Evolutionary conservation across 148 eudicot species (phyloP).

Genomic region (Diospyros lotus): DNA sequence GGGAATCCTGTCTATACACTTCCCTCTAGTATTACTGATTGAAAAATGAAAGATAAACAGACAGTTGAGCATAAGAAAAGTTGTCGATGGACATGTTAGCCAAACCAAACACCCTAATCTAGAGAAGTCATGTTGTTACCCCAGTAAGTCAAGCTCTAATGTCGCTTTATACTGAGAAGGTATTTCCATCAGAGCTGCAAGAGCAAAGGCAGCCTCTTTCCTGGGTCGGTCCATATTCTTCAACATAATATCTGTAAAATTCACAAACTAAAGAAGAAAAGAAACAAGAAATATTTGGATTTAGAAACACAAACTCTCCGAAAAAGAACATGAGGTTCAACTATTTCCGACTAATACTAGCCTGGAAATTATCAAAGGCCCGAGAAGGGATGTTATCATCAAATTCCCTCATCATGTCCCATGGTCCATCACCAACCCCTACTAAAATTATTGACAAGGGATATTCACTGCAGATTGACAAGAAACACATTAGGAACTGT

Average conservation of each 20-base stretch:
- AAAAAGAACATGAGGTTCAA: neutral
- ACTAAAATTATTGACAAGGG: slow-evolving; percentile 50
- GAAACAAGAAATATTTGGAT: neutral
- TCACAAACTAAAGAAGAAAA: slow-evolving; percentile 36
- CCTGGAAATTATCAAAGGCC: slow-evolving; percentile 63
- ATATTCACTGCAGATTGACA: slow-evolving; percentile 31
- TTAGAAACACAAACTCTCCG: neutral
- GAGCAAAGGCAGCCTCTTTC: slow-evolving; percentile 55
- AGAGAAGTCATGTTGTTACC: slow-evolving; percentile 17
- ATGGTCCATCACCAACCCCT: slow-evolving; percentile 62
- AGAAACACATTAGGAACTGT: neutral
- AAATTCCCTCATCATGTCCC: slow-evolving; percentile 65
- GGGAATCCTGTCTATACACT: slow-evolving; percentile 33
- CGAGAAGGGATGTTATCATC: slow-evolving; percentile 60
- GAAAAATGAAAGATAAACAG: slow-evolving; percentile 8
- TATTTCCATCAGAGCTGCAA: slow-evolving; percentile 52
- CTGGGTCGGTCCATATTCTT: slow-evolving; percentile 38
- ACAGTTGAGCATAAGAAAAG: neutral
- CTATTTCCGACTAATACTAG: slow-evolving; percentile 11
- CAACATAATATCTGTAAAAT: slow-evolving; percentile 56
- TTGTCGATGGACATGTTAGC: neutral
- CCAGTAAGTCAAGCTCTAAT: slow-evolving; percentile 37
- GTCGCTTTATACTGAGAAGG: slow-evolving; percentile 59
- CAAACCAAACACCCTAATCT: neutral
- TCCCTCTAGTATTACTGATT: slow-evolving; percentile 32